Conservation (phyloP, 305 asterid species). For the Salvia sclarea region DNA sequence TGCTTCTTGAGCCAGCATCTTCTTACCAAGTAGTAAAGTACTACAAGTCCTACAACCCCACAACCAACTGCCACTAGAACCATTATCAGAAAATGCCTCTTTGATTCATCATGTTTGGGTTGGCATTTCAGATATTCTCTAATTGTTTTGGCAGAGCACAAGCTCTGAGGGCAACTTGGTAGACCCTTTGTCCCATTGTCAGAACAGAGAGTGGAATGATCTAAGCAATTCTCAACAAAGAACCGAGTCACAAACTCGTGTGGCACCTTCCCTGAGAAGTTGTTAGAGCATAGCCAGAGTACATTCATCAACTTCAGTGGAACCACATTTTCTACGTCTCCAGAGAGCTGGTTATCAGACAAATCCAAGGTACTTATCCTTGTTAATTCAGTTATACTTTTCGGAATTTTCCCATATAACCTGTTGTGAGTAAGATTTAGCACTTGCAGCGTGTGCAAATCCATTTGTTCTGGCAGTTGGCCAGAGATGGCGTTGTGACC, state of each 20-base stretch:
- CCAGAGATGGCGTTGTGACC: too few relatives aligned
- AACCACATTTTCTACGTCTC: too few relatives aligned
- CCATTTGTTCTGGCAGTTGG: too few relatives aligned
- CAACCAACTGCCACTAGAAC: constrained; percentile 10
- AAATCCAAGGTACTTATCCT: too few relatives aligned
- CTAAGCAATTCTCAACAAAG: constrained; percentile 23
- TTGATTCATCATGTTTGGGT: not conserved
- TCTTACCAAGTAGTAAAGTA: constrained; percentile 23
- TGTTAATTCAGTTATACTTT: too few relatives aligned
- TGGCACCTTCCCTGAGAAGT: constrained; percentile 32
- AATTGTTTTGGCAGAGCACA: too few relatives aligned
- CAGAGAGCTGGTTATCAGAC: too few relatives aligned
- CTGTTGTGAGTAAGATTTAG: too few relatives aligned
- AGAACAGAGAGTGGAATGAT: constrained; percentile 30
- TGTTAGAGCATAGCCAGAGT: constrained; percentile 29
- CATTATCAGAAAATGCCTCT: not conserved
- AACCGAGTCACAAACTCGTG: constrained; percentile 1
- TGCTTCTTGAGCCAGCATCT: constrained; percentile 23
- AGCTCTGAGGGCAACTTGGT: too few relatives aligned
- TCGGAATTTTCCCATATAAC: too few relatives aligned
- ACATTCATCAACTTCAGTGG: not conserved
- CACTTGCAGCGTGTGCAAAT: too few relatives aligned
- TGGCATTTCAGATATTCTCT: constrained; percentile 15
- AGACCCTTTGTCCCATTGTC: constrained; percentile 8
- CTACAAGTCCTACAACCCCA: constrained; percentile 19